Base-by-base conservation (phyloP, 2,329 filamentous ascomycete genomes). In the Penicillium sp. region DNA sequence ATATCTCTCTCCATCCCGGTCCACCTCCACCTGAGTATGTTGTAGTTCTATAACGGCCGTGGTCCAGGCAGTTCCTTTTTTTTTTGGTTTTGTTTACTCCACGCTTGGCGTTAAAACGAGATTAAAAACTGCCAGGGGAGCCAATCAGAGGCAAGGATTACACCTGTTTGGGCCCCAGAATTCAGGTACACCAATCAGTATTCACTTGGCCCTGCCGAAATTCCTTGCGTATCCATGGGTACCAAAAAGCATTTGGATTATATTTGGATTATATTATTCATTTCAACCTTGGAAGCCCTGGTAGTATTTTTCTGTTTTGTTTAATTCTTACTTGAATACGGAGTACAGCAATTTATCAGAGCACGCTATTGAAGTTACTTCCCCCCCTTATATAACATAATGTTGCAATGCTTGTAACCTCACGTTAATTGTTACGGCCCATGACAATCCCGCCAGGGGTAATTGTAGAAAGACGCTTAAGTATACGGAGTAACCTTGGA, bases 161-260 rank as follows among this genome's bases (percentile, higher is more conserved):
- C 13, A 13, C 21, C 29, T 31, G 6, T 41, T 29, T 38, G 49
- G 27, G 51, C 44, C 45, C 55, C 58, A n/a, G 25, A 53, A 62
- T 59, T 58, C 70, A 72, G 69, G 70, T 42, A 72, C 70, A 67
- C 70, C 69, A 73, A 72, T 71, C 67, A 72, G 2, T 7, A 23
- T 21, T 7, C 6, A 21, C 43, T 4, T 35, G n/a, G 21, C 12
- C 12, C 49, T 61, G 51, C 60, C 63, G 42, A 65, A 57, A 64
- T 63, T 51, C 60, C 55, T 58, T 29, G 43, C 54, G 59, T 64
- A 61, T 65, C 60, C 64, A 65, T 62, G 60, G 65, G 58, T 58
- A 61, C 57, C 52, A 21, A 12, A n/a, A 12, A 21, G 25, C 48
- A 49, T 47, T 39, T 38, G 13, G 10, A 23, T 33, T 8, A 29